Percentiles rank a stretch among this genome's conserved stretches.
phyloP scores from a whole-genome alignment of 345 rosid species.

The Dimocarpus longan region DNA sequence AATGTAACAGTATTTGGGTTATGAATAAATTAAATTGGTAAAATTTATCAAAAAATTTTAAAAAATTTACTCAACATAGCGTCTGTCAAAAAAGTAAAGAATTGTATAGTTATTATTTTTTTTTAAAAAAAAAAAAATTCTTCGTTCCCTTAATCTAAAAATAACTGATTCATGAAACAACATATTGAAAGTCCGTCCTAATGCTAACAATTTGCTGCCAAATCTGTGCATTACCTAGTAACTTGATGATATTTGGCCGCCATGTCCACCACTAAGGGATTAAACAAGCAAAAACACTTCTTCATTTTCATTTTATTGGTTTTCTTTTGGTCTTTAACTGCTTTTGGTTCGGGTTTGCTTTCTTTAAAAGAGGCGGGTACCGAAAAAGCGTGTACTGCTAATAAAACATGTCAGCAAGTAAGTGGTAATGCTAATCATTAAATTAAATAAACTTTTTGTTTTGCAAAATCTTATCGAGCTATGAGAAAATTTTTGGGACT shows the following conservation, averaged over 20 bases:
- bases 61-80: too few species aligned
- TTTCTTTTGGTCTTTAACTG: neutral
- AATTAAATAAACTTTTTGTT: slow-evolving; percentile 9
- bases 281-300: neutral
- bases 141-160: too few species aligned
- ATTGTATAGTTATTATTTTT: too few species aligned
- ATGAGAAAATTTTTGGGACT: slow-evolving; percentile 61
- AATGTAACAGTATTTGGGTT: neutral
- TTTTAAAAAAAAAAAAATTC: too few species aligned
- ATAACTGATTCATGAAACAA: neutral
- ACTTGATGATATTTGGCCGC: neutral
- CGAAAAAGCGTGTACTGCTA: neutral
- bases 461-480: slow-evolving; percentile 63
- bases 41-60: too few species aligned
- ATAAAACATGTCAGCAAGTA: slow-evolving; percentile 7
- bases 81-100: too few species aligned
- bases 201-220: neutral
- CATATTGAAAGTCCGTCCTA: neutral
- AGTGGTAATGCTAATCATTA: slow-evolving; percentile 11
- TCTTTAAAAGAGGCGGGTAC: neutral
- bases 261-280: neutral
- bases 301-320: neutral
- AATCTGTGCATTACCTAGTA: neutral
- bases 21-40: neutral
- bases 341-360: neutral